Conservation (phyloP, 2,329 filamentous ascomycete species). For the Amauroascus niger region DNA sequence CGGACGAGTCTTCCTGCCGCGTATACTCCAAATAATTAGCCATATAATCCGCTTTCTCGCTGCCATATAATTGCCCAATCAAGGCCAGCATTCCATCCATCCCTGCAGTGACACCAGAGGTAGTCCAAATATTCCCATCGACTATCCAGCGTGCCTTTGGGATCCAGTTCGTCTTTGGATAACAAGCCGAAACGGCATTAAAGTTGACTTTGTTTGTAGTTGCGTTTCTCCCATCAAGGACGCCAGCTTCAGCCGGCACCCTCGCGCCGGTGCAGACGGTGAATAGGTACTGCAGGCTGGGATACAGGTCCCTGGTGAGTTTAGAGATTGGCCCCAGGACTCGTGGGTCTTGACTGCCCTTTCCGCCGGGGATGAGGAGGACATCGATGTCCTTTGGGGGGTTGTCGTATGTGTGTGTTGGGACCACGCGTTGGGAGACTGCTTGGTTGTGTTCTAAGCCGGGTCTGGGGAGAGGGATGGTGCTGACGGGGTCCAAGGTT, state of each 20-base stretch:
- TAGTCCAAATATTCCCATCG: slow-evolving; percentile 59
- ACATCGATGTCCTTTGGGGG: slow-evolving; percentile 48
- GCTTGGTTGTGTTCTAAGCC: background rate
- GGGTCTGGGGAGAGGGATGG: slow-evolving; percentile 16
- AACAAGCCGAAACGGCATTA: slow-evolving; percentile 39
- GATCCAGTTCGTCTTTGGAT: slow-evolving; percentile 51
- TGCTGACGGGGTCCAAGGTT: slow-evolving; percentile 27
- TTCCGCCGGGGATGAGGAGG: slow-evolving; percentile 56
- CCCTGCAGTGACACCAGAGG: slow-evolving; percentile 53
- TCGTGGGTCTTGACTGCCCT: slow-evolving; percentile 35
- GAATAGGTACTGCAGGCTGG: slow-evolving; percentile 46
- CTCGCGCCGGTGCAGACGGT: slow-evolving; percentile 59
- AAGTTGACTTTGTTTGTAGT: slow-evolving; percentile 59
- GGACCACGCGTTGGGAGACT: slow-evolving; percentile 34
- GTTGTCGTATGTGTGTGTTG: slow-evolving; percentile 48
- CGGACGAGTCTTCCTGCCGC: slow-evolving; percentile 41
- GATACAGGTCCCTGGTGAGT: slow-evolving; percentile 41
- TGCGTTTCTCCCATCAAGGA: slow-evolving; percentile 51
- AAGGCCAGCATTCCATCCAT: slow-evolving; percentile 54
- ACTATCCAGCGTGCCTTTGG: slow-evolving; percentile 53
- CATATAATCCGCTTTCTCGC: slow-evolving; percentile 40
- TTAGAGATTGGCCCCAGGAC: slow-evolving; percentile 33
- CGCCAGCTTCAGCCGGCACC: slow-evolving; percentile 48
- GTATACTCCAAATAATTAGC: slow-evolving; percentile 51
- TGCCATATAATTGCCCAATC: slow-evolving; percentile 46